These are phyloP conservation scores for Candolleomyces eurysporus DNA, from an alignment of 768 basidiomycete species.

Conservation along the genomic window DNA sequence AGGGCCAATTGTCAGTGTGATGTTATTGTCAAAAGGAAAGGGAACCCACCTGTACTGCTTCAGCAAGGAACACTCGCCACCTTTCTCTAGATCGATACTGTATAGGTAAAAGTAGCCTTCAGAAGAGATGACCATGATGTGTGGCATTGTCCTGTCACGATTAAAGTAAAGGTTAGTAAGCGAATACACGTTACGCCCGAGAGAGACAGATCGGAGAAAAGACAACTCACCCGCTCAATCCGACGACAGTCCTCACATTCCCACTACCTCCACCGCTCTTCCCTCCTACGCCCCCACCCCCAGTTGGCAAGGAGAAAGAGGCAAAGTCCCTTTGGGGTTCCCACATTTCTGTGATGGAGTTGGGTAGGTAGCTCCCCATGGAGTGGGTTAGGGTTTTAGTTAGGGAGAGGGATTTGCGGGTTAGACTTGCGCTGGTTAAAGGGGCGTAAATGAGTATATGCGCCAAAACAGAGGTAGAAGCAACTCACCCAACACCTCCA, in stretches of 20 bases:
- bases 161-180: not conserved
- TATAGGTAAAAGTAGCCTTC: conserved; percentile 97
- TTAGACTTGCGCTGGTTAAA: conserved; percentile 44
- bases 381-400: conserved; percentile 76
- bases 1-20: not conserved
- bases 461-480: no score
- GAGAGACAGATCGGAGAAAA: not conserved
- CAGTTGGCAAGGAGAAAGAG: conserved; percentile 69
- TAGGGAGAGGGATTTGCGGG: conserved; percentile 70
- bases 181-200: no score
- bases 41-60: conserved; percentile 72
- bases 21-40: not conserved
- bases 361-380: conserved; percentile 81
- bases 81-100: conserved; percentile 92
- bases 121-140: conserved; percentile 95
- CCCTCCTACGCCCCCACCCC: no score
- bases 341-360: conserved; percentile 93
- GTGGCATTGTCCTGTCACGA: conserved; percentile 75
- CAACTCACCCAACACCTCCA: conserved; percentile 49
- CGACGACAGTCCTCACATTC: conserved; percentile 70
- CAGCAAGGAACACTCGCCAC: conserved; percentile 92
- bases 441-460: not conserved
- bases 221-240: conserved; percentile 76
- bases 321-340: conserved; percentile 96
- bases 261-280: conserved; percentile 36